These are phyloP conservation scores for Lactarius quietus DNA, from an alignment of 768 basidiomycete species.

Conservation along the genomic window DNA sequence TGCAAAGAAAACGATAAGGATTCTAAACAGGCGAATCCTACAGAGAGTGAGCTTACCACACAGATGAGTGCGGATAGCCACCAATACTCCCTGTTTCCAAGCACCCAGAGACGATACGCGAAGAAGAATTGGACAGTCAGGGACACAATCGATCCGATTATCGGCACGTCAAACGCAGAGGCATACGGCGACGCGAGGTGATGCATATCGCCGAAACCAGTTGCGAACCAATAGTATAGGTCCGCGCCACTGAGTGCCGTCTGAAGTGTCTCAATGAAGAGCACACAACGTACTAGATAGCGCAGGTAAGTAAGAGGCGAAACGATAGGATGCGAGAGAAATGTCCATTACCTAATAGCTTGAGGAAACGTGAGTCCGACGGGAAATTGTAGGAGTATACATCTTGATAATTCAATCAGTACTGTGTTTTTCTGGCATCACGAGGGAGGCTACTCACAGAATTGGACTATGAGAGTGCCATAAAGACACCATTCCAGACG, in stretches of 20 bases:
- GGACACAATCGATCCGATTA: conserved; percentile 9
- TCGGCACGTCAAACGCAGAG: conserved; percentile 21
- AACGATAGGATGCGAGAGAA: background rate
- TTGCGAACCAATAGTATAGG: conserved; percentile 30
- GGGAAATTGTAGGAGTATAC: conserved; percentile 16
- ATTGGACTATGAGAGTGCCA: conserved; percentile 31
- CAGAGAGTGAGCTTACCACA: background rate
- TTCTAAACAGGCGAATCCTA: background rate
- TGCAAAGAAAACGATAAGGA: background rate
- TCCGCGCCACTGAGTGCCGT: conserved; percentile 30
- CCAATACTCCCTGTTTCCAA: background rate
- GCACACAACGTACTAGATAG: conserved; percentile 28
- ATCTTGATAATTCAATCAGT: conserved; percentile 2
- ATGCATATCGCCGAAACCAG: conserved; percentile 32
- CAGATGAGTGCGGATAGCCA: conserved; percentile 1
- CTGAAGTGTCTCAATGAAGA: conserved; percentile 31
- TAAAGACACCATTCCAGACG: conserved; percentile 30
- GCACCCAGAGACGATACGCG: conserved; percentile 8
- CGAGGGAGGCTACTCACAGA: conserved; percentile 27
- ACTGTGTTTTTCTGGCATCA: background rate
- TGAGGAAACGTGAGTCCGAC: background rate
- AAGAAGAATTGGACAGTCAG: conserved; percentile 8
- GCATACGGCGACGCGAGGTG: conserved; percentile 24
- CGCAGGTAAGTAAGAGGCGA: background rate
- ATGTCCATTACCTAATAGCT: conserved; percentile 4